Base-by-base conservation (phyloP, 305 asterid species). In the Lippia alba region DNA sequence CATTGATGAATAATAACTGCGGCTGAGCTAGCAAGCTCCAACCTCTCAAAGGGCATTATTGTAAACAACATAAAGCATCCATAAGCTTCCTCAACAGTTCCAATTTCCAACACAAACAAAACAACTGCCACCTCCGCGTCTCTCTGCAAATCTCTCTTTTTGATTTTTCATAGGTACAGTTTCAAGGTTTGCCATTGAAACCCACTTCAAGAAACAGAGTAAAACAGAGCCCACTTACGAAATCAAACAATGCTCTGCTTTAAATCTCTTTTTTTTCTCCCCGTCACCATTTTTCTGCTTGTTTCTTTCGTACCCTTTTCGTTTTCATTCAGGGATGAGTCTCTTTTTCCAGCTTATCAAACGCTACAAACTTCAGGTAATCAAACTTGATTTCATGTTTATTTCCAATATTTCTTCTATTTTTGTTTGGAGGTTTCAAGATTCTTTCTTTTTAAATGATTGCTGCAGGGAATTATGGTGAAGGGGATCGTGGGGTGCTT, bases 331-430 rank as follows among this genome's bases (percentile, higher is more conserved):
- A 67, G 24, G 65, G 79, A 75, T 44, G 64, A 68, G 9, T 40
- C 82, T 61, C 78, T 20, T 65, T 81, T 78, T 55, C 76, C 72
- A 33, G 33, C 64, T 6, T 11, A 16, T 61, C 78, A 70, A 36
- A 48, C 65, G 6, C 11, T 8, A 59, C 76, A 72, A 18, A 54
- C 63, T 65, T 71, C 81, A 66, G 87, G 91, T 85, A 64, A 54
- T 67, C n/a, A 3, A 8, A 10, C 39, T 62, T 24, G 2, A 63
- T 39, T 17, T 15, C 20, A 15, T 51, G 36, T 10, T 24, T 58
- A 12, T 12, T 30, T 10, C 49, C 10, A 1, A 1, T 0, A 11
- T 2, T 32, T 9, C 1, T 55, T 9, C 41, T 1, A 20, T 16
- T 62, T 48, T 7, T 18, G 36, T 39, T 54, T 33, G 30, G 4